Conservation (phyloP, 73 alveolate genomes). For the Uronychia binucleata region DNA sequence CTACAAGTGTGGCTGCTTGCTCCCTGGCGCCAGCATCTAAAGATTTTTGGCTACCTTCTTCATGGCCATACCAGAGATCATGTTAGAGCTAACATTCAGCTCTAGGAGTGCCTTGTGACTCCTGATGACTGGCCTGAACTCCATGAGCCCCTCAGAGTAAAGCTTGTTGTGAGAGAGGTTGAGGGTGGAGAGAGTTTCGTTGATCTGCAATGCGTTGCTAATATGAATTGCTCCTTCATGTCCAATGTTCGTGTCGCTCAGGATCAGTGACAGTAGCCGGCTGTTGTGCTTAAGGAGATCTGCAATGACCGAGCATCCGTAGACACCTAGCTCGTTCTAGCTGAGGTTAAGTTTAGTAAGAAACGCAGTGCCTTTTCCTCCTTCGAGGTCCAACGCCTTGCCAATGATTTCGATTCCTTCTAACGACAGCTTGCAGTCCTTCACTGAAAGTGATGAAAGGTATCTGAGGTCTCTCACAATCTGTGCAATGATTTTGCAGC, state of each 20-base stretch:
- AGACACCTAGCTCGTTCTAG: not conserved
- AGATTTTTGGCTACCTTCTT: not conserved
- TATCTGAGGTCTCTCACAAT: not conserved
- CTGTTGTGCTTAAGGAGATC: not conserved
- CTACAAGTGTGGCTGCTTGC: not conserved
- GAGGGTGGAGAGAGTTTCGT: not conserved
- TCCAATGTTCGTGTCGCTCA: not conserved
- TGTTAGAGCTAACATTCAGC: not conserved
- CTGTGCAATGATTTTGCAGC: not conserved
- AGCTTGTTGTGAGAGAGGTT: not conserved
- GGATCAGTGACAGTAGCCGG: not conserved
- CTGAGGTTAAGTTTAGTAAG: not conserved
- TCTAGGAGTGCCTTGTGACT: not conserved
- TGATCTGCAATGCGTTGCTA: not conserved
- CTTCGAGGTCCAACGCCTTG: not conserved
- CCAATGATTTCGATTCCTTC: not conserved
- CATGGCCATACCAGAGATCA: constrained; percentile 1
- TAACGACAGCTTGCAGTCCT: not conserved
- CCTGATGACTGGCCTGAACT: not conserved
- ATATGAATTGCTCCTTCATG: not conserved
- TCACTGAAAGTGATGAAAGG: not conserved
- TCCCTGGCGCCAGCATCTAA: not conserved
- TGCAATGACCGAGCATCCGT: not conserved
- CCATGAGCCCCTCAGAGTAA: not conserved
- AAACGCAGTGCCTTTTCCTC: not conserved